phyloP scores from a whole-genome alignment of 2,329 filamentous ascomycete species.

The Pseudogymnoascus sp. region DNA sequence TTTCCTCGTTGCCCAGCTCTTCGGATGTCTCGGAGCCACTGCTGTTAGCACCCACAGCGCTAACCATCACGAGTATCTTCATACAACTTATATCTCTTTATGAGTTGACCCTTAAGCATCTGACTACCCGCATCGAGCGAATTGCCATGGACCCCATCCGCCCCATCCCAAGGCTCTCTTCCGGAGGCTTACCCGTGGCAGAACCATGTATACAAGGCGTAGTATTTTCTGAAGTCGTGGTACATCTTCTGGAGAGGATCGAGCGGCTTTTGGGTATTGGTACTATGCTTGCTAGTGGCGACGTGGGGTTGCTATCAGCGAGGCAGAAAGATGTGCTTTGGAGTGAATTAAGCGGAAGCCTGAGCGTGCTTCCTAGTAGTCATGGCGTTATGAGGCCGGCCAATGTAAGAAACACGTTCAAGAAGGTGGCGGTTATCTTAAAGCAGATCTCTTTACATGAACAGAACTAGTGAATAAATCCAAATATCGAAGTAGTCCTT shows the following conservation, averaged over 20 bases:
- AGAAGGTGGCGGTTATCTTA: not conserved
- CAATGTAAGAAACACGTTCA: not conserved
- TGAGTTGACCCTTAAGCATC: not conserved
- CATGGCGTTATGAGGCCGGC: not conserved
- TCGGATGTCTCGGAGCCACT: not conserved
- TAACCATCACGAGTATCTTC: conserved; percentile 2
- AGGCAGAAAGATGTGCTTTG: conserved; percentile 7
- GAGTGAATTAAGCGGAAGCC: not conserved
- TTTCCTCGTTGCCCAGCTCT: not conserved
- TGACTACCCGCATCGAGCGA: not conserved
- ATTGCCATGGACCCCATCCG: not conserved
- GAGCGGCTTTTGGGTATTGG: not conserved
- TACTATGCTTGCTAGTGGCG: not conserved
- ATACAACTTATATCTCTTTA: not conserved
- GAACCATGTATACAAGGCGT: not conserved
- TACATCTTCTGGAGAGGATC: not conserved
- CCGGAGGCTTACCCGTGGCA: not conserved
- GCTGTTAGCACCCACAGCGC: not conserved
- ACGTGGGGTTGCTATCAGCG: not conserved
- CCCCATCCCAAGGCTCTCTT: not conserved
- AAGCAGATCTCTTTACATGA: not conserved
- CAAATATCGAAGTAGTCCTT: not conserved
- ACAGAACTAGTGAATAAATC: not conserved
- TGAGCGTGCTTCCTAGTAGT: not conserved
- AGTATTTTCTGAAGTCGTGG: not conserved